These are phyloP conservation scores for Paxillus involutus DNA, from an alignment of 768 basidiomycete genomes.

Conservation along the genomic window DNA sequence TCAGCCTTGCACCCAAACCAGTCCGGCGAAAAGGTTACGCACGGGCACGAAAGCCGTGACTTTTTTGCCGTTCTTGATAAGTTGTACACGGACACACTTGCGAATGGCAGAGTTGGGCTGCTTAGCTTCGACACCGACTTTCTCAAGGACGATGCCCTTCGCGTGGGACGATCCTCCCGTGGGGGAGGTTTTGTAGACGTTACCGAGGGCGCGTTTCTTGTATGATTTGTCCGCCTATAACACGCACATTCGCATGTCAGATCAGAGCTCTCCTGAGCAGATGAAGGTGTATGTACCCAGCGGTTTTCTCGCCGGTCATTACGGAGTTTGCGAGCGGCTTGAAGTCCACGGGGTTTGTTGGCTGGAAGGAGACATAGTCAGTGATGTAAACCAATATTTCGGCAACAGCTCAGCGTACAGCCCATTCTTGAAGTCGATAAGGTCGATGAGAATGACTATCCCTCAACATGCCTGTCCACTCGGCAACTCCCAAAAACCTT, in stretches of 20 bases:
- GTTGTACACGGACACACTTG: constrained; percentile 99
- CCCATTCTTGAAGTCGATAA: constrained; percentile 72
- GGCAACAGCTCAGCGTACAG: constrained; percentile 56
- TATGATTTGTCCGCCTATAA: constrained; percentile 93
- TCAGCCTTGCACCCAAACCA: constrained; percentile 1
- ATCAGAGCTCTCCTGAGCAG: constrained; percentile 1
- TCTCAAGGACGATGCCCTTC: constrained; percentile 99
- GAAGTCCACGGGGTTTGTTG: constrained; percentile 99
- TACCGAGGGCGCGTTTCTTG: constrained; percentile 99
- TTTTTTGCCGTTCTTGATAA: constrained; percentile 99
- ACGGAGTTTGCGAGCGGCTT: constrained; percentile 98
- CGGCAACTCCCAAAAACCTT: constrained; percentile 46
- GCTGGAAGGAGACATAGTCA: constrained; percentile 43
- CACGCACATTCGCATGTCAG: constrained; percentile 10
- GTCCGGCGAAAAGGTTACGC: constrained; percentile 33
- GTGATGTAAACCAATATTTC: constrained; percentile 1
- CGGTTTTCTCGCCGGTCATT: constrained; percentile 92
- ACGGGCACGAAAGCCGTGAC: constrained; percentile 99
- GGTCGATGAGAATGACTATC: constrained; percentile 39
- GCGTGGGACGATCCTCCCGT: constrained; percentile 99
- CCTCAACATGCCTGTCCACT: constrained; percentile 4
- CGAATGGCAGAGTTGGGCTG: constrained; percentile 99
- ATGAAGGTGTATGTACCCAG: constrained; percentile 66
- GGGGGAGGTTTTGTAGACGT: constrained; percentile 99
- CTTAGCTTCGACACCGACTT: constrained; percentile 99